A percentile compares a stretch with the other conserved stretches of the same genome.
Conservation (phyloP, 352 stramenopile genomes). For the Thraustotheca clavata region DNA sequence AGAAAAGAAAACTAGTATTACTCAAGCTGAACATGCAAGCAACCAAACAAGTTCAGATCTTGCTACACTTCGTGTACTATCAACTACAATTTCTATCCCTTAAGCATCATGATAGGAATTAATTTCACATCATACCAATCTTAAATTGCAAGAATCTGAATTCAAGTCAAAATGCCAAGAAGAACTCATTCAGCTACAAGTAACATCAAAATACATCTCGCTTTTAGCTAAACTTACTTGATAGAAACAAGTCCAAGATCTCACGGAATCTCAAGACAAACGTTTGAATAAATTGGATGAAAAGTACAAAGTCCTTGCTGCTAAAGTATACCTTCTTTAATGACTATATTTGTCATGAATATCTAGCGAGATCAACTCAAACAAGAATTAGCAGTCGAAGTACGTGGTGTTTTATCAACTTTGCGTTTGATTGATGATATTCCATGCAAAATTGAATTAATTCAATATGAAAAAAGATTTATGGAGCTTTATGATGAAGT, state of each 20-base stretch:
- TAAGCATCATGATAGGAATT: conserved; percentile 32
- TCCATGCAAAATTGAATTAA: conserved; percentile 70
- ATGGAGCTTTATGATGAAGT: conserved; percentile 80
- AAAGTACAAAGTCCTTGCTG: conserved; percentile 54
- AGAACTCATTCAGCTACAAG: conserved; percentile 33
- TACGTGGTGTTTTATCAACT: conserved; percentile 40
- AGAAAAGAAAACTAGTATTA: background rate
- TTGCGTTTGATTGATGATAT: conserved; percentile 79
- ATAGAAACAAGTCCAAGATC: background rate
- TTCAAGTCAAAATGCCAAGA: conserved; percentile 28
- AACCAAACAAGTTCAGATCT: conserved; percentile 6
- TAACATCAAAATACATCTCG: conserved; percentile 11
- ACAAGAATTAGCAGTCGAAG: conserved; percentile 44
- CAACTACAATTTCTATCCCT: conserved; percentile 7
- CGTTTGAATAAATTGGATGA: conserved; percentile 39
- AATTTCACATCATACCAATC: conserved; percentile 35
- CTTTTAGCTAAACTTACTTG: background rate
- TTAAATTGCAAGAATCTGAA: conserved; percentile 31
- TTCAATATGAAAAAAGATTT: conserved; percentile 89
- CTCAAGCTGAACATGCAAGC: background rate
- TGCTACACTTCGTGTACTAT: background rate
- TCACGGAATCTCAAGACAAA: conserved; percentile 35
- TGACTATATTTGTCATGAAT: background rate
- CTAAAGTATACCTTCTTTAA: conserved; percentile 17
- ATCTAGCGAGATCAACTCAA: conserved; percentile 56